A percentile compares a stretch with the other conserved stretches of the same genome.
Conservation (phyloP, 2,329 filamentous ascomycete species). For the Ophiognomonia clavigignenti-juglandacearum region DNA sequence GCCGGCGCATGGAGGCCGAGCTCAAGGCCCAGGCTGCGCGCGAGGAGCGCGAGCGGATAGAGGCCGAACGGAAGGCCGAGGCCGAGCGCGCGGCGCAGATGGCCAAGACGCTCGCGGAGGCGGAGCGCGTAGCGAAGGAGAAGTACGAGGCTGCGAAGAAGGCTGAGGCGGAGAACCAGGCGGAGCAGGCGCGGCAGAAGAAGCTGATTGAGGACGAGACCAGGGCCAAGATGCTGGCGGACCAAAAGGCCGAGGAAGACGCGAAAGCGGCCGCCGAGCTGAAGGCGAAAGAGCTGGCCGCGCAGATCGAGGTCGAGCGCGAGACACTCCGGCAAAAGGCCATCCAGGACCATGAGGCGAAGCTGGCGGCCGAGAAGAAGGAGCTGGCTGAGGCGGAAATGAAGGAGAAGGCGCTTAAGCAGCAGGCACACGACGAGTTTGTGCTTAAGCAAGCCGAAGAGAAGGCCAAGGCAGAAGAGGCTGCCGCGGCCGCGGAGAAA, state of each 20-base stretch:
- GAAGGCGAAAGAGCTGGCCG: slow-evolving; percentile 29
- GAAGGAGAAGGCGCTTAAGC: slow-evolving; percentile 25
- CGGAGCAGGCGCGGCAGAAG: slow-evolving; percentile 32
- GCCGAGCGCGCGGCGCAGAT: slow-evolving; percentile 38
- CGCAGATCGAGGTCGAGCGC: slow-evolving; percentile 42
- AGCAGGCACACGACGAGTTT: slow-evolving; percentile 23
- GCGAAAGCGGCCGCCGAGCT: slow-evolving; percentile 33
- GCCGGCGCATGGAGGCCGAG: slow-evolving; percentile 27
- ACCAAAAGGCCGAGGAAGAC: slow-evolving; percentile 40
- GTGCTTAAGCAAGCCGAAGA: slow-evolving; percentile 36
- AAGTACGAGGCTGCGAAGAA: slow-evolving; percentile 33
- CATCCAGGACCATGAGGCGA: slow-evolving; percentile 17
- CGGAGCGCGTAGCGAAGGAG: slow-evolving; percentile 38
- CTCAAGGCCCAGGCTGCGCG: slow-evolving; percentile 28
- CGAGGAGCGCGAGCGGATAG: slow-evolving; percentile 28
- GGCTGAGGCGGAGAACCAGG: slow-evolving; percentile 31
- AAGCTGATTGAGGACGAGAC: slow-evolving; percentile 45
- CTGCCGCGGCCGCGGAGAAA: slow-evolving; percentile 20
- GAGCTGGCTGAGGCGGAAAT: slow-evolving; percentile 29
- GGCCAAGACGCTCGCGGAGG: slow-evolving; percentile 37
- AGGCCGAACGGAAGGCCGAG: slow-evolving; percentile 32
- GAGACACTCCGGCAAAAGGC: slow-evolving; percentile 22
- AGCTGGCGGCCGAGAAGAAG: slow-evolving; percentile 28
- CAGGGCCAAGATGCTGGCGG: slow-evolving; percentile 40
- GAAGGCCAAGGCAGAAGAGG: slow-evolving; percentile 21